phyloP scores from a whole-genome alignment of 1,284 basidiomycete genomes.

The Fomitopsis pinicola region DNA sequence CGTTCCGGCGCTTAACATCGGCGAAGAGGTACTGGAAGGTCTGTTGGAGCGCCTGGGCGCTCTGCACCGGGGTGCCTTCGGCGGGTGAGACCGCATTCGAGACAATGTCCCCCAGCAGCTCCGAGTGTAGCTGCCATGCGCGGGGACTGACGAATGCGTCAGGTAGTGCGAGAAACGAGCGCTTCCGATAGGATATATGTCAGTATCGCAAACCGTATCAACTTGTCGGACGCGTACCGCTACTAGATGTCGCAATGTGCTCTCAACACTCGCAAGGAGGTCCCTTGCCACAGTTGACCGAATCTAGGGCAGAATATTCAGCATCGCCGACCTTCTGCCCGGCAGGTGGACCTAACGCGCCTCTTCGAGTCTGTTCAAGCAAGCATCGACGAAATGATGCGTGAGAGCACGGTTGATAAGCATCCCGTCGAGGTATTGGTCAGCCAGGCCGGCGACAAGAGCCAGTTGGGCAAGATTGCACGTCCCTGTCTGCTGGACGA shows the following conservation, averaged over 20 bases:
- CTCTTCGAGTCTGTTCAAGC: constrained; percentile 64
- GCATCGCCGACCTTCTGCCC: not conserved
- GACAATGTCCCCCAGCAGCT: constrained; percentile 43
- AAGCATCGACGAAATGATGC: constrained; percentile 65
- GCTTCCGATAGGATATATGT: constrained; percentile 32
- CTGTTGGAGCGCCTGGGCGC: constrained; percentile 38
- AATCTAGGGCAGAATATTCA: constrained; percentile 37
- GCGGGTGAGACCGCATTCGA: constrained; percentile 28
- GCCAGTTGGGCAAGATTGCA: constrained; percentile 85
- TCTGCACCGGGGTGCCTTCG: constrained; percentile 35
- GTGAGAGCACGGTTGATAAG: constrained; percentile 60
- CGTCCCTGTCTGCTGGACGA: constrained; percentile 71
- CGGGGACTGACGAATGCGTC: constrained; percentile 74
- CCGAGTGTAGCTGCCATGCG: constrained; percentile 53
- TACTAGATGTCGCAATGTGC: constrained; percentile 48
- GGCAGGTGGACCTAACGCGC: constrained; percentile 32
- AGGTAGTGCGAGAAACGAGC: constrained; percentile 58
- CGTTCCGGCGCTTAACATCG: constrained; percentile 67
- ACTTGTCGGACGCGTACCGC: constrained; percentile 47
- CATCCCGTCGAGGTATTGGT: constrained; percentile 78
- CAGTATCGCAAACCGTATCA: not conserved
- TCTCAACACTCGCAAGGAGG: constrained; percentile 53
- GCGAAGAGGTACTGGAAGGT: constrained; percentile 44
- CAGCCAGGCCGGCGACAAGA: constrained; percentile 73
- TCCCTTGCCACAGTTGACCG: constrained; percentile 45